Conservation (phyloP, 495 filamentous ascomycete genomes). For the Daldinia childiae region DNA sequence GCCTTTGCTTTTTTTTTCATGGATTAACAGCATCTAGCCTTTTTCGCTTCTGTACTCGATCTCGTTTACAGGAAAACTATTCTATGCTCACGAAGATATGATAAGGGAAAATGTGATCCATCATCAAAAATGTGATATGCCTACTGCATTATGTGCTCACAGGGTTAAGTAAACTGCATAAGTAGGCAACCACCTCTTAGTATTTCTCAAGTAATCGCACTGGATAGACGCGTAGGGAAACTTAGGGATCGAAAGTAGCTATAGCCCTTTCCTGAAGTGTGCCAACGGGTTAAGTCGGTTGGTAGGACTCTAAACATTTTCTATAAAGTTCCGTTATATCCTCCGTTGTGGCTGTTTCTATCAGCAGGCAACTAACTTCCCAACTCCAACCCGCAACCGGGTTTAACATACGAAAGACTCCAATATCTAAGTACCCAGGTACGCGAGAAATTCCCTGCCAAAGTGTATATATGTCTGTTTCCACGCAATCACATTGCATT, state of each 20-base stretch:
- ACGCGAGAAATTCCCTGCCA: background rate
- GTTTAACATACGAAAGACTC: background rate
- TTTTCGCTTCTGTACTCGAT: background rate
- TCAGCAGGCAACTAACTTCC: background rate
- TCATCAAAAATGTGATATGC: constrained; percentile 3
- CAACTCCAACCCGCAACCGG: background rate
- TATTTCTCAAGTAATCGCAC: background rate
- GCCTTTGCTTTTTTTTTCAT: constrained; percentile 20
- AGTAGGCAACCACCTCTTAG: background rate
- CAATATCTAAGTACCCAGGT: background rate
- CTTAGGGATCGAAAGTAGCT: background rate
- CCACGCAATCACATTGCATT: background rate
- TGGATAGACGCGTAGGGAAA: background rate
- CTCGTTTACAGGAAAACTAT: background rate
- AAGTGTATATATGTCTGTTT: background rate
- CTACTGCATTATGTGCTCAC: background rate
- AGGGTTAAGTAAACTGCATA: background rate
- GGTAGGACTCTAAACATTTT: background rate
- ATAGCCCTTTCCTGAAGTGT: background rate
- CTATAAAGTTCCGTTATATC: background rate
- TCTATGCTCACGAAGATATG: constrained; percentile 2
- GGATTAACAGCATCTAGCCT: background rate
- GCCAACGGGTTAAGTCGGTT: background rate
- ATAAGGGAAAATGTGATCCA: constrained; percentile 7
- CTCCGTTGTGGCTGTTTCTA: background rate